These are phyloP conservation scores for Pyrrhoderma lamaoense DNA, from an alignment of 1,284 basidiomycete genomes.

Conservation along the genomic window DNA sequence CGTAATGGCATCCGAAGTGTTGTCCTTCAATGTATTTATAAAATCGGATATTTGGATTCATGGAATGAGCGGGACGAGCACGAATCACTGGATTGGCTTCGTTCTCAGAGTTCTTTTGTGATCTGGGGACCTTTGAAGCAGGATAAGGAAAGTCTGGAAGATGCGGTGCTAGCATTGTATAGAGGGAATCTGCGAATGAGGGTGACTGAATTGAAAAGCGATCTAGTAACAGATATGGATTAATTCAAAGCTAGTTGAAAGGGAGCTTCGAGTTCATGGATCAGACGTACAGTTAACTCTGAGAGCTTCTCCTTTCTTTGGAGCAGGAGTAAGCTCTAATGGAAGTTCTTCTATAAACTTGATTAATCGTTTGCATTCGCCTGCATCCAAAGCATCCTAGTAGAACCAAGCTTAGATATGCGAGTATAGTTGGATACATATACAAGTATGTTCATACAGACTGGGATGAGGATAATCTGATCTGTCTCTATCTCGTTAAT, in stretches of 20 bases:
- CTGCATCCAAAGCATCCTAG: conserved; percentile 48
- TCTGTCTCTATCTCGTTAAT: background rate
- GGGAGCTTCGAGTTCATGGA: conserved; percentile 1
- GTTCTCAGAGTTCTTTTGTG: background rate
- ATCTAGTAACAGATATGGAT: conserved; percentile 32
- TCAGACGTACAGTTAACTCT: conserved; percentile 57
- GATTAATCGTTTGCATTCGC: conserved; percentile 58
- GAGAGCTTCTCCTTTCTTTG: conserved; percentile 70
- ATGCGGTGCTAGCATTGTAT: conserved; percentile 47
- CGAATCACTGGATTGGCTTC: conserved; percentile 19
- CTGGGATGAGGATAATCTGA: background rate
- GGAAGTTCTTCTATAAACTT: conserved; percentile 58
- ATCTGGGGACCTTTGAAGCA: conserved; percentile 29
- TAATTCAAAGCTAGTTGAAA: background rate
- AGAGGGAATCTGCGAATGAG: conserved; percentile 53
- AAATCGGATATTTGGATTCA: conserved; percentile 63
- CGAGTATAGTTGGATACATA: background rate
- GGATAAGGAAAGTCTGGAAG: conserved; percentile 53
- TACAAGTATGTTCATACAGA: background rate
- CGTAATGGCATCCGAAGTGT: conserved; percentile 71
- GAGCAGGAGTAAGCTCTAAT: conserved; percentile 62
- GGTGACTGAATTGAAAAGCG: conserved; percentile 55
- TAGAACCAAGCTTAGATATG: background rate
- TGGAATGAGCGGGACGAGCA: conserved; percentile 42
- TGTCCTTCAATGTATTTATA: conserved; percentile 63